A percentile compares a stretch with the other conserved stretches of the same genome.
Evolutionary conservation across 305 asterid genomes (phyloP).

Genomic region (Fraxinus platypoda): DNA sequence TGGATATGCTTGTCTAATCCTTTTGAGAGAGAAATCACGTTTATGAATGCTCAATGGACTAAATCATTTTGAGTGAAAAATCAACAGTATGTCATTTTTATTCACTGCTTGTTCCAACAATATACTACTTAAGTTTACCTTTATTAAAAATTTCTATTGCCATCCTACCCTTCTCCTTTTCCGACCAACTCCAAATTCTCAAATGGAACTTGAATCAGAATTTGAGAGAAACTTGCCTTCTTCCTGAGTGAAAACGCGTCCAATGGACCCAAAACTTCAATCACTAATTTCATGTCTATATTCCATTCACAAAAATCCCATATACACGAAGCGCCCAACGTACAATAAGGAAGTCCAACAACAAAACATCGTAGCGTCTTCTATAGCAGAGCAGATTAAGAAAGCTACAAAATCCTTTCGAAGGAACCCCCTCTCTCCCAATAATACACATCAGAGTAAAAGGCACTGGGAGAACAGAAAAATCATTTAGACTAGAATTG

Average conservation of each 20-base stretch:
- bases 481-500: no score
- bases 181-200: background rate
- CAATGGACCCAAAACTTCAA: background rate
- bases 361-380: no score
- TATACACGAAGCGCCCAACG: no score
- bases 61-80: background rate
- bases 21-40: no score
- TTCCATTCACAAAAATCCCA: background rate
- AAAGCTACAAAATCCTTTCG: no score
- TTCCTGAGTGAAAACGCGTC: background rate
- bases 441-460: slow-evolving; percentile 30
- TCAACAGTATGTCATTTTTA: background rate
- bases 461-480: slow-evolving; percentile 37
- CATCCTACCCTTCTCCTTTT: background rate
- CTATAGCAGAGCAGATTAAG: no score
- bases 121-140: background rate
- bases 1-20: background rate
- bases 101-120: background rate
- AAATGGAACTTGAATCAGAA: background rate
- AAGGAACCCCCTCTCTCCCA: background rate
- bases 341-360: no score
- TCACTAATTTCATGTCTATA: background rate
- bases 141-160: background rate
- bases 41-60: background rate
- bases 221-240: background rate